A percentile compares a stretch with the other conserved stretches of the same genome.
Conservation (phyloP, 768 basidiomycete species). For the Infundibulicybe gibba region DNA sequence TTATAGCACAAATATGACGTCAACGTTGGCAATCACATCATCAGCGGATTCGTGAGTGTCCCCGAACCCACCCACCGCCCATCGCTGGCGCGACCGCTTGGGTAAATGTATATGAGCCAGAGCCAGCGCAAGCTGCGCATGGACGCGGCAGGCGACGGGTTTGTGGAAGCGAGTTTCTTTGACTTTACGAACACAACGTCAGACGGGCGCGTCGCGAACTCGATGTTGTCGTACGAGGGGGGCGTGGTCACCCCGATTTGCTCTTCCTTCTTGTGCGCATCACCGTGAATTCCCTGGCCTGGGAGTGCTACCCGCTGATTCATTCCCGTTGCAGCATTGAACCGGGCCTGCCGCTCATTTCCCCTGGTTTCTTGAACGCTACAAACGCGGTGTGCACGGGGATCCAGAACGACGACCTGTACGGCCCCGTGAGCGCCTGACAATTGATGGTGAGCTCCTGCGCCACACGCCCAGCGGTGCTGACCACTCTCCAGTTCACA, state of each 20-base stretch:
- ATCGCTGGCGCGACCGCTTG: background rate
- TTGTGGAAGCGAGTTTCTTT: constrained; percentile 18
- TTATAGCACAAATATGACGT: constrained; percentile 12
- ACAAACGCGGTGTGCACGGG: constrained; percentile 21
- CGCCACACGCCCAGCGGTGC: background rate
- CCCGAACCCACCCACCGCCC: background rate
- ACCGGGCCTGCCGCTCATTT: constrained; percentile 19
- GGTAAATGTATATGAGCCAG: constrained; percentile 24
- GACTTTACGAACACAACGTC: constrained; percentile 21
- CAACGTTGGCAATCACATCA: constrained; percentile 10
- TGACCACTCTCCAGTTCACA: constrained; percentile 1
- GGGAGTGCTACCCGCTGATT: background rate
- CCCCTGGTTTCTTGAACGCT: constrained; percentile 16
- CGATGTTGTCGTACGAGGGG: constrained; percentile 14
- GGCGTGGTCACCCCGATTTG: constrained; percentile 16
- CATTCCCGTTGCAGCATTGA: constrained; percentile 3
- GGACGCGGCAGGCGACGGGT: constrained; percentile 18
- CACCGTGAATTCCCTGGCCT: background rate
- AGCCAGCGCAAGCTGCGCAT: constrained; percentile 19
- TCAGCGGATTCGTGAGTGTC: constrained; percentile 9
- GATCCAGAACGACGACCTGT: constrained; percentile 19
- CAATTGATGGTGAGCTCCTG: constrained; percentile 7
- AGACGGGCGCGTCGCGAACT: constrained; percentile 22
- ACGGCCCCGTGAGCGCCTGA: constrained; percentile 17
- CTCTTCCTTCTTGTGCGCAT: constrained; percentile 19